Percentiles rank a stretch among this genome's conserved stretches.
Evolutionary conservation across 2,329 filamentous ascomycete genomes (phyloP).

Genomic region (Malbranchea zuffiana): DNA sequence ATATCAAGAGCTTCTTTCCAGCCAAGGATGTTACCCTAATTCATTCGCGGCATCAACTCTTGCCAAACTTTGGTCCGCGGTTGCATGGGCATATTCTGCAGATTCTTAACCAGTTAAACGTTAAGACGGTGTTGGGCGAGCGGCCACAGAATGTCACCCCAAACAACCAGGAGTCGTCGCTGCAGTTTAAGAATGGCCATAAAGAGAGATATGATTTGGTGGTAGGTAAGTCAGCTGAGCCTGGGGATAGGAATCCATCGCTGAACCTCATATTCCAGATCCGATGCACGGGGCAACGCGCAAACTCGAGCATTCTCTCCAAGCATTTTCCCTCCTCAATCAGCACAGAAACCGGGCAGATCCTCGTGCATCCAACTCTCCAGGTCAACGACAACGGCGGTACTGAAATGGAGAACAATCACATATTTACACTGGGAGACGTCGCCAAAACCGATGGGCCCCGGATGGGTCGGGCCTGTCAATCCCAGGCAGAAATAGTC

Average conservation of each 20-base stretch:
- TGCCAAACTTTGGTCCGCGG: conserved; percentile 16
- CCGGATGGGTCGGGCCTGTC: conserved; percentile 45
- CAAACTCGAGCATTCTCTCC: conserved; percentile 6
- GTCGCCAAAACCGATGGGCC: conserved; percentile 44
- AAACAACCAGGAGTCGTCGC: conserved; percentile 4
- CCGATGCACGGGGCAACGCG: conserved; percentile 13
- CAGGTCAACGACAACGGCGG: conserved; percentile 39
- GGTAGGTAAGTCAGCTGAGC: conserved; percentile 2
- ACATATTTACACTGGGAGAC: conserved; percentile 53
- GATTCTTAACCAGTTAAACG: conserved; percentile 19
- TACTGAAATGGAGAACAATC: conserved; percentile 22
- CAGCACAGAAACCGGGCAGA: conserved; percentile 36
- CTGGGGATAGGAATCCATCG: too few species aligned
- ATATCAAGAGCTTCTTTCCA: conserved; percentile 33
- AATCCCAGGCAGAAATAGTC: conserved; percentile 43
- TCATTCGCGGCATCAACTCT: conserved; percentile 28
- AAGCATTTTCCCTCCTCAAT: conserved; percentile 37
- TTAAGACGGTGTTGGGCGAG: conserved; percentile 15
- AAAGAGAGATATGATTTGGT: conserved; percentile 11
- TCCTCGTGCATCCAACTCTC: conserved; percentile 46
- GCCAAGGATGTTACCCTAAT: conserved; percentile 33
- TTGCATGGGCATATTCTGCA: conserved; percentile 32
- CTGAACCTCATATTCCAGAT: conserved; percentile 22
- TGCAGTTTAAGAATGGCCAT: conserved; percentile 10
- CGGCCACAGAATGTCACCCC: conserved; percentile 9